Conservation (phyloP, 1,284 basidiomycete species). For the Cutaneotrichosporon sp. region DNA sequence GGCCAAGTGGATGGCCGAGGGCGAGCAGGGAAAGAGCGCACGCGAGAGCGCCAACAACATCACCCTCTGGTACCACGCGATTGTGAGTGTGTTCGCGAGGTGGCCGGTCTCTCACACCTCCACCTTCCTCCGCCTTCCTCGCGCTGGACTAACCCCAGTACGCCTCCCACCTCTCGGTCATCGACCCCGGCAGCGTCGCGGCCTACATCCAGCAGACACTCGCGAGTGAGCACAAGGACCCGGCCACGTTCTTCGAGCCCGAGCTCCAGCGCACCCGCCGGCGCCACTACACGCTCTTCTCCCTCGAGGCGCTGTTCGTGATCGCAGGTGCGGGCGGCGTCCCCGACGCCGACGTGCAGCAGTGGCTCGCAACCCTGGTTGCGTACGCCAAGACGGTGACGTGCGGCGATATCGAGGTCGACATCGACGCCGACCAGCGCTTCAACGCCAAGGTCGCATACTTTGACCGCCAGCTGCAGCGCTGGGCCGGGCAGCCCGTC, state of each 20-base stretch:
- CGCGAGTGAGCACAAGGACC: conserved; percentile 11
- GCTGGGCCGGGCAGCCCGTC: conserved; percentile 24
- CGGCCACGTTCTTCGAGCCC: conserved; percentile 25
- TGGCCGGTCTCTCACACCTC: neutral
- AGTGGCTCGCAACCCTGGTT: conserved; percentile 25
- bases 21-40: conserved; percentile 32
- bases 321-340: conserved; percentile 11
- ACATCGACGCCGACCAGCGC: conserved; percentile 30
- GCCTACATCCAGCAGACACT: neutral
- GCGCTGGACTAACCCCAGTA: conserved; percentile 17
- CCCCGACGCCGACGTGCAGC: conserved; percentile 4
- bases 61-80: conserved; percentile 38
- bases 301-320: conserved; percentile 38
- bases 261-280: conserved; percentile 33
- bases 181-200: conserved; percentile 17
- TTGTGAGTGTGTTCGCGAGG: conserved; percentile 24
- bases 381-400: conserved; percentile 25
- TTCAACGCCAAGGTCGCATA: conserved; percentile 29
- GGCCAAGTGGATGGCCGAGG: conserved; percentile 32
- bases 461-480: conserved; percentile 32
- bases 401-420: conserved; percentile 31
- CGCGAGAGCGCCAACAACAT: conserved; percentile 33
- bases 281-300: conserved; percentile 39
- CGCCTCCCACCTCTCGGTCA: conserved; percentile 30
- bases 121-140: neutral